Base-by-base conservation (phyloP, 345 rosid genomes). In the Brassica juncea region DNA sequence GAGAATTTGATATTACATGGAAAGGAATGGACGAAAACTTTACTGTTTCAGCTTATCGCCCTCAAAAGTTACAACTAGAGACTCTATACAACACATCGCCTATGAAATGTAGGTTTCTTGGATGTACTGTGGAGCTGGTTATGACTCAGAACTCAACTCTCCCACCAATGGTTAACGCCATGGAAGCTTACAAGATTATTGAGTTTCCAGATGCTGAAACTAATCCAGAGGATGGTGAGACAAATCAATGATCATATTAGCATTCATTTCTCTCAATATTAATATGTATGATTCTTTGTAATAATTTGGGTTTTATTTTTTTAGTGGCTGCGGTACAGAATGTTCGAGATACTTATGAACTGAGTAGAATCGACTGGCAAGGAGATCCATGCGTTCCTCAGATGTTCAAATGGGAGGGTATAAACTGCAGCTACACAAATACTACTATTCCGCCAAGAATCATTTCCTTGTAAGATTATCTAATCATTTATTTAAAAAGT, bases 301-400 rank as follows among this genome's bases (percentile, higher is more conserved):
- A 8, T 34, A 27, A 15, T 52, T 27, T 31, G 0, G 5, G 6
- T 31, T 32, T 44, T 69, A 0, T 8, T 62, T 1, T 62, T 2
- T 1, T 16, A 80, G 92, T 73, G 21, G 35, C 70, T 74, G 87
- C 89, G 1, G 59, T 90, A 3, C 74, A 11, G 25, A 76, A 72
- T 32, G 77, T 88, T 73, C 74, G 80, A 77, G 72, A 82, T 9
- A 27, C 74, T 0, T 86, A 87, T 44, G 80, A 82, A 42, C 8
- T 84, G n/a, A 60, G 6, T 25, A 76, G 12, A 28, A 73, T 64
- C 11, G 70, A 71, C 65, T 87, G 85, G 91, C 84, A 86, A 77
- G 89, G 89, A 70, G 91, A 88, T 84, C 88, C 87, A 0, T 83
- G 86, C 2, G 54, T 63, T 16, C 86, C 86, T 23, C 31, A 6